A percentile compares a stretch with the other conserved stretches of the same genome.
phyloP scores from a whole-genome alignment of 2,329 filamentous ascomycete genomes.

The Verticillium tricorpus region DNA sequence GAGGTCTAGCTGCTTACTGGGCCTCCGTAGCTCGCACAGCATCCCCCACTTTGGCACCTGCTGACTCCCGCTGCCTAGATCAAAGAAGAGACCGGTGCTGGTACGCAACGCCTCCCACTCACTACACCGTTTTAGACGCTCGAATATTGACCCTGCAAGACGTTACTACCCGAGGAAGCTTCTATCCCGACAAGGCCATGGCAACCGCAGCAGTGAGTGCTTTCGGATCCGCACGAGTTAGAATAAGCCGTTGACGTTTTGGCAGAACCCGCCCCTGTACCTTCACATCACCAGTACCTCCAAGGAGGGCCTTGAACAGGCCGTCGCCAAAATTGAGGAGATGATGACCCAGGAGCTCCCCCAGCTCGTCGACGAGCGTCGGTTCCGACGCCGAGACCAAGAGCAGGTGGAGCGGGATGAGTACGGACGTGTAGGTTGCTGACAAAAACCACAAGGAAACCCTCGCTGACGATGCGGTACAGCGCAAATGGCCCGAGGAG shows the following conservation, averaged over 20 bases:
- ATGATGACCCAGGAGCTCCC: slow-evolving; percentile 95
- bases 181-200: slow-evolving; percentile 97
- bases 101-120: slow-evolving; percentile 68
- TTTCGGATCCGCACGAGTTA: background rate
- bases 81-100: slow-evolving; percentile 98
- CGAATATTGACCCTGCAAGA: slow-evolving; percentile 66
- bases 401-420: slow-evolving; percentile 85
- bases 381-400: slow-evolving; percentile 79
- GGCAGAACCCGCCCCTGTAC: slow-evolving; percentile 84
- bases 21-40: slow-evolving; percentile 58
- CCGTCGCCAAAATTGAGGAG: slow-evolving; percentile 84
- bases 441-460: background rate
- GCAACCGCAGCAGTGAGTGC: slow-evolving; percentile 79
- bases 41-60: slow-evolving; percentile 76
- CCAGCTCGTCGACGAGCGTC: slow-evolving; percentile 88
- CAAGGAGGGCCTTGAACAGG: slow-evolving; percentile 87
- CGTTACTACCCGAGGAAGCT: slow-evolving; percentile 96
- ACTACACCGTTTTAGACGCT: slow-evolving; percentile 42
- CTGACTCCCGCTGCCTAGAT: slow-evolving; percentile 96
- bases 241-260: slow-evolving; percentile 2
- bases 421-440: slow-evolving; percentile 70
- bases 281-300: slow-evolving; percentile 91
- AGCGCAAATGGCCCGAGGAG: slow-evolving; percentile 99
- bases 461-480: slow-evolving; percentile 11
- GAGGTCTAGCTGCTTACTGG: slow-evolving; percentile 66